Conservation (phyloP, 2,329 filamentous ascomycete genomes). For the Apiospora malaysiana region DNA sequence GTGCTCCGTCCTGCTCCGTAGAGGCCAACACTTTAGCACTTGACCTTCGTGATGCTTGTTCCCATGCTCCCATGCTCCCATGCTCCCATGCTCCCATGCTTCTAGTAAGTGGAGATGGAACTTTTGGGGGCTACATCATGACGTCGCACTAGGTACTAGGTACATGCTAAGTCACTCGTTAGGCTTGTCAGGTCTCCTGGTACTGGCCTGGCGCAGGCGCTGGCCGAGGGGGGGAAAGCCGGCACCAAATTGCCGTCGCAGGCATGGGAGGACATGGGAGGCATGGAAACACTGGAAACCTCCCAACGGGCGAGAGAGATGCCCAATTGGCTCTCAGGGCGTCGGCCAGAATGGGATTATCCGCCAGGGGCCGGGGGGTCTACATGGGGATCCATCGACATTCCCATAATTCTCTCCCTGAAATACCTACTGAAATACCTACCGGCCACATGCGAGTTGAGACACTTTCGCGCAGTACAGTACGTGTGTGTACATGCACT, state of each 20-base stretch:
- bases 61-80: background rate
- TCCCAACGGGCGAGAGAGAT: background rate
- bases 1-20: too few relatives aligned
- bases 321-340: constrained; percentile 17
- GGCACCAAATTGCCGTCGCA: constrained; percentile 15
- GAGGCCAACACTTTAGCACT: background rate
- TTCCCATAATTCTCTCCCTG: constrained; percentile 4
- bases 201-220: background rate
- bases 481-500: background rate
- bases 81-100: constrained; percentile 16
- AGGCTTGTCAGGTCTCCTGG: background rate
- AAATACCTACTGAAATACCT: background rate
- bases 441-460: background rate
- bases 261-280: background rate
- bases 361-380: constrained; percentile 7
- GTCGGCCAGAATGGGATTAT: constrained; percentile 10
- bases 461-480: background rate
- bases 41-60: constrained; percentile 14
- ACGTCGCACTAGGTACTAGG: background rate
- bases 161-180: background rate
- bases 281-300: constrained; percentile 5
- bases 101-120: background rate
- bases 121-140: constrained; percentile 11
- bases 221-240: background rate
- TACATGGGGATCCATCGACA: constrained; percentile 6